Evolutionary conservation across 2,329 filamentous ascomycete genomes (phyloP).

Genomic region (Tolypocladium album): DNA sequence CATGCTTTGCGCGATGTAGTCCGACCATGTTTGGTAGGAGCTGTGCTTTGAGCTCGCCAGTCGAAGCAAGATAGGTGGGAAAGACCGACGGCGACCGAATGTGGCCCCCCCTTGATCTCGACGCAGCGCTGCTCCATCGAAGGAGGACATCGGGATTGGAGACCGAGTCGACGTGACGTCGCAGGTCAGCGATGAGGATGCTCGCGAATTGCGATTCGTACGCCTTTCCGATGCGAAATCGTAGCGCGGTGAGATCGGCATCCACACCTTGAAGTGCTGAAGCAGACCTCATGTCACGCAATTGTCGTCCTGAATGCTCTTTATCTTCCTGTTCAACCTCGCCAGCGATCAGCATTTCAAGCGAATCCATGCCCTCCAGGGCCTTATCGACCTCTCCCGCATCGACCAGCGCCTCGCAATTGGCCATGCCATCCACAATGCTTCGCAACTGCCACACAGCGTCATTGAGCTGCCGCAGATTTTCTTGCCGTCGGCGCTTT

Average conservation of each 20-base stretch:
- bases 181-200: constrained; percentile 67
- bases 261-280: constrained; percentile 72
- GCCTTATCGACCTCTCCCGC: constrained; percentile 74
- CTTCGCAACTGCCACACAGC: constrained; percentile 74
- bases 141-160: constrained; percentile 64
- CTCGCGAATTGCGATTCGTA: constrained; percentile 76
- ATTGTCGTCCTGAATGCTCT: constrained; percentile 19
- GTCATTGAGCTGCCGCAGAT: constrained; percentile 70
- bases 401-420: constrained; percentile 74
- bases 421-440: constrained; percentile 63
- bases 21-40: constrained; percentile 65
- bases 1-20: constrained; percentile 70
- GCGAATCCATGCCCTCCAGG: constrained; percentile 61
- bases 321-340: constrained; percentile 35
- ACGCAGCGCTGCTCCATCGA: constrained; percentile 72
- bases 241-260: constrained; percentile 64
- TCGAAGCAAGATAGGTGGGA: constrained; percentile 69
- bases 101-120: constrained; percentile 58
- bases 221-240: constrained; percentile 72
- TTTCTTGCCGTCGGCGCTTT: constrained; percentile 71
- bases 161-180: constrained; percentile 67
- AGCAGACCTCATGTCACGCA: constrained; percentile 64
- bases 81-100: constrained; percentile 56
- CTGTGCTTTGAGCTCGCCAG: constrained; percentile 57
- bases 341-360: constrained; percentile 75